A percentile compares a stretch with the other conserved stretches of the same genome.
Conservation (phyloP, 2,329 filamentous ascomycete species). For the Endoconidiophora laricicola region DNA sequence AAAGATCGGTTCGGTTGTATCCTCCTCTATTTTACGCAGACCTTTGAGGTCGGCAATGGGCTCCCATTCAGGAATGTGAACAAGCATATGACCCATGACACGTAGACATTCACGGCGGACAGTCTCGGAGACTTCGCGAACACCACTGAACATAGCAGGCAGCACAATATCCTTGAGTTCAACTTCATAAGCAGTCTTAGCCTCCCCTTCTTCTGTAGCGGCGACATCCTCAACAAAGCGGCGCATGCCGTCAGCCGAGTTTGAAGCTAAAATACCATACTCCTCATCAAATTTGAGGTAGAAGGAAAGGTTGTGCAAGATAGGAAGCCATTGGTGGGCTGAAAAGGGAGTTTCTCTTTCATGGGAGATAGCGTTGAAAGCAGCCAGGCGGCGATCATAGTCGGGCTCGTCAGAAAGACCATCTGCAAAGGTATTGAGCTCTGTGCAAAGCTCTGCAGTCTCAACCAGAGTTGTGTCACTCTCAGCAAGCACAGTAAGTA, state of each 20-base stretch:
- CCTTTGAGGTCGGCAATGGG: constrained; percentile 57
- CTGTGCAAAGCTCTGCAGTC: constrained; percentile 53
- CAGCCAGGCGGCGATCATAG: constrained; percentile 64
- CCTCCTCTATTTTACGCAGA: constrained; percentile 37
- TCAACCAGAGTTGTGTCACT: constrained; percentile 43
- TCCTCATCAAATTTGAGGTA: constrained; percentile 78
- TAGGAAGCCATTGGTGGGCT: constrained; percentile 64
- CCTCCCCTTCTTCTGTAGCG: constrained; percentile 18
- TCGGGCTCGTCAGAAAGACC: constrained; percentile 70
- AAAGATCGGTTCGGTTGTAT: constrained; percentile 57
- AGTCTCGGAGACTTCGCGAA: constrained; percentile 64
- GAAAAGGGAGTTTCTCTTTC: constrained; percentile 42
- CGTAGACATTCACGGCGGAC: constrained; percentile 69
- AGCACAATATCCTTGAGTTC: constrained; percentile 51
- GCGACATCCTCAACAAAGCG: constrained; percentile 54
- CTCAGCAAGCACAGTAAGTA: constrained; percentile 53
- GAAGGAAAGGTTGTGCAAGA: constrained; percentile 80
- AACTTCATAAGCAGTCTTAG: constrained; percentile 32
- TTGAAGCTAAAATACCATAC: constrained; percentile 62
- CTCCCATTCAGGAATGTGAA: constrained; percentile 50
- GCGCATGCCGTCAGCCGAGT: constrained; percentile 66
- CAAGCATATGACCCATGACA: constrained; percentile 63
- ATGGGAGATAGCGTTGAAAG: constrained; percentile 57
- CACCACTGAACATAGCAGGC: constrained; percentile 59
- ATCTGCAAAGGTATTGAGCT: constrained; percentile 63